phyloP scores from a whole-genome alignment of 371 early-diverging fungal genomes.

The Lichtheimia ramosa region DNA sequence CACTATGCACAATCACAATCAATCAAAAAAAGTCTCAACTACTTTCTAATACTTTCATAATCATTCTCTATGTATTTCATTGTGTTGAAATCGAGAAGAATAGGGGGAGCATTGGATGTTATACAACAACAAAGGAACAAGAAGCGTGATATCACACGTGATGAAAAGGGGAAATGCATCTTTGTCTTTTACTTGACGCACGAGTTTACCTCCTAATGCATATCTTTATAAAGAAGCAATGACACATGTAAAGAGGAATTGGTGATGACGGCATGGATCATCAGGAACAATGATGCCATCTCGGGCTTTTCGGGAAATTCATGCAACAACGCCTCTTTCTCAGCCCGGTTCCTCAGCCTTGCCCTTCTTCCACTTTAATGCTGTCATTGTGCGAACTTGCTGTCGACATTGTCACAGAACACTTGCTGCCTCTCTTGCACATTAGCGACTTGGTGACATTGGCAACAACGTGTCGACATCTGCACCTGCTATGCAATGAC shows the following conservation, averaged over 20 bases:
- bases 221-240: background rate
- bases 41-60: background rate
- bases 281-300: background rate
- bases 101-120: background rate
- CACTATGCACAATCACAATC: background rate
- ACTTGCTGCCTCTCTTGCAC: slow-evolving; percentile 30
- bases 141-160: too few species aligned
- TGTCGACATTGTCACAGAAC: slow-evolving; percentile 19
- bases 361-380: background rate
- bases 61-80: background rate
- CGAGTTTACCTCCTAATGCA: too few species aligned
- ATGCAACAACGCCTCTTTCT: background rate
- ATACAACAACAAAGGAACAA: too few species aligned
- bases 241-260: background rate
- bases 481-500: slow-evolving; percentile 31
- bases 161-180: too few species aligned
- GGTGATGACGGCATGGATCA: background rate
- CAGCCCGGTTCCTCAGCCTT: background rate
- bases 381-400: slow-evolving; percentile 14
- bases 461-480: slow-evolving; percentile 16
- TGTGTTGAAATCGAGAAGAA: background rate
- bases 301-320: background rate
- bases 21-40: background rate
- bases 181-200: too few species aligned
- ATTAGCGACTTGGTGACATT: slow-evolving; percentile 18